Conservation (phyloP, 164 flowering plant genomes). For the Sedum album region DNA sequence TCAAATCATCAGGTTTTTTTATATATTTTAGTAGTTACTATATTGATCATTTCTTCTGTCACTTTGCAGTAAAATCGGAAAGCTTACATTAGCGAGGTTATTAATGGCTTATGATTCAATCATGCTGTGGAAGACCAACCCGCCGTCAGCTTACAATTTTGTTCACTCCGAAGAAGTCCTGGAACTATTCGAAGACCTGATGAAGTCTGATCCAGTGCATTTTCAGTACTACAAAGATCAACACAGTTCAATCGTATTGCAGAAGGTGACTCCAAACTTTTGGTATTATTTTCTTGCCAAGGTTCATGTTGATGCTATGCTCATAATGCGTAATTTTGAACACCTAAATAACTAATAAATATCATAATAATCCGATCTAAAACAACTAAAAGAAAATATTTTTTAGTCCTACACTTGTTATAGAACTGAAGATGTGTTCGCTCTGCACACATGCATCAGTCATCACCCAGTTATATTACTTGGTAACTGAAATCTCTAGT, state of each 20-base stretch:
- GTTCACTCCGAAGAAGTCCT: constrained; percentile 54
- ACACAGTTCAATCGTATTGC: constrained; percentile 48
- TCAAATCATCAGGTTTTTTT: constrained; percentile 3
- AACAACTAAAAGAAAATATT: not conserved
- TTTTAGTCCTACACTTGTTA: not conserved
- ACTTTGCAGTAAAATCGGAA: constrained; percentile 74
- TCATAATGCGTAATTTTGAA: not conserved
- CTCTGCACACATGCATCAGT: not conserved
- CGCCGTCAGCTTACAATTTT: constrained; percentile 17
- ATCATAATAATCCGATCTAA: too few relatives aligned
- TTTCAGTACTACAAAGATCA: constrained; percentile 61
- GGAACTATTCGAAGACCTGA: constrained; percentile 46
- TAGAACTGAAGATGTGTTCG: not conserved
- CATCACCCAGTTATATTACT: not conserved
- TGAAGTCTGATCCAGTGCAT: constrained; percentile 67
- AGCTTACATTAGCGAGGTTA: constrained; percentile 82
- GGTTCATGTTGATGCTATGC: too few relatives aligned
- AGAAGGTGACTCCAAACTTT: constrained; percentile 36
- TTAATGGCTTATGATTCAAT: constrained; percentile 51
- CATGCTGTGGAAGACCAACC: constrained; percentile 16
- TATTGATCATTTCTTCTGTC: not conserved
- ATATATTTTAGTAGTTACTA: not conserved
- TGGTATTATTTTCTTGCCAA: not conserved
- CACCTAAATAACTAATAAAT: too few relatives aligned
- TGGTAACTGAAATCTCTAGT: not conserved